These are phyloP conservation scores for Pouteria glomerata DNA, from an alignment of 148 eudicot genomes.

Conservation along the genomic window DNA sequence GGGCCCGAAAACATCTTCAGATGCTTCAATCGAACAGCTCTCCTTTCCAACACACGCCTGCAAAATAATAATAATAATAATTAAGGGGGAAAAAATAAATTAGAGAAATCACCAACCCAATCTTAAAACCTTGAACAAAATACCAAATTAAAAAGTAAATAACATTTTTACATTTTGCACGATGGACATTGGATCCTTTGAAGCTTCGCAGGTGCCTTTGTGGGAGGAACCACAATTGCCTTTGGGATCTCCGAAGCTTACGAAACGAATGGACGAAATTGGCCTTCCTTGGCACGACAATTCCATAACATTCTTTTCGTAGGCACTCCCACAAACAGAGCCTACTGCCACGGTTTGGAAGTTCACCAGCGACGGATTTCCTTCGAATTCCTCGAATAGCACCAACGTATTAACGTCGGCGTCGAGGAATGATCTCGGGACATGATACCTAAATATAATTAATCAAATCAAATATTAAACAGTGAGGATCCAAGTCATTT, in stretches of 20 bases:
- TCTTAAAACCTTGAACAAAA: too few species aligned
- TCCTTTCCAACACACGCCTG: constrained; percentile 47
- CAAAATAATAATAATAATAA: neutral
- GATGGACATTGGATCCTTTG: constrained; percentile 26
- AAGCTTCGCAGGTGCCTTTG: constrained; percentile 35
- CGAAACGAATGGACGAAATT: constrained; percentile 40
- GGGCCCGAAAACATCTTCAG: constrained; percentile 33
- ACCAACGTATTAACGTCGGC: constrained; percentile 46
- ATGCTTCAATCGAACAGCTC: constrained; percentile 29
- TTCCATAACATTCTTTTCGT: constrained; percentile 35
- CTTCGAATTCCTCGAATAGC: constrained; percentile 64
- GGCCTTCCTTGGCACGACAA: constrained; percentile 40
- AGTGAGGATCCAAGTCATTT: too few species aligned
- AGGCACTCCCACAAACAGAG: constrained; percentile 38
- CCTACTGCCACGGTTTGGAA: constrained; percentile 41
- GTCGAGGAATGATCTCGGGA: constrained; percentile 47
- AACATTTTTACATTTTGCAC: constrained; percentile 22
- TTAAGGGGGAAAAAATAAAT: neutral
- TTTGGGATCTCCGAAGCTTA: constrained; percentile 39
- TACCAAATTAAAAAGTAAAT: too few species aligned
- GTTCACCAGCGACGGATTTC: constrained; percentile 52
- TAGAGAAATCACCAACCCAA: too few species aligned
- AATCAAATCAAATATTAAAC: neutral
- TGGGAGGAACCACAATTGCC: constrained; percentile 47
- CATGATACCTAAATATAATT: constrained; percentile 47